Evolutionary conservation across 208 protist species (phyloP), one percentile per base, ranked within the genome.

Genomic region (Trypanosoma lewisi): DNA sequence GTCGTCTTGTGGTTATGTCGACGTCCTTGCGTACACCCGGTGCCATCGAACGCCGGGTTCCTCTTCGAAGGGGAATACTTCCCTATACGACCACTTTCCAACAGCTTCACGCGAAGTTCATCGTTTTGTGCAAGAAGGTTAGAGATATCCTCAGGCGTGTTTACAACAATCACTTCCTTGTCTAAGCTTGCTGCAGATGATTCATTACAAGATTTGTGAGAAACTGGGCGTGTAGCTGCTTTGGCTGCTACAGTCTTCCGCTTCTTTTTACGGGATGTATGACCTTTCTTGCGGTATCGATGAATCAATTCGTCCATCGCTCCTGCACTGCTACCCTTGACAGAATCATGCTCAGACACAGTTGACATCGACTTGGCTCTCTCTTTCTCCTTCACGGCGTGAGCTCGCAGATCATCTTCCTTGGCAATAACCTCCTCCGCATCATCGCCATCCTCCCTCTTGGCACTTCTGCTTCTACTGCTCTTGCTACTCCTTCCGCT

Each of bases 81-180:
- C 51, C 37, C 36, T 51, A 37, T 16, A 31, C 51, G 62, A 19
- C 19, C 42, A 28, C n/a, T 42, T 14, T 52, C 51, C 11, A 67
- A 51, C 30, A 72, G 12, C 42, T 60, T 23, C 21, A 66, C 30
- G 9, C 58, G 47, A 54, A 72, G 58, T 28, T 65, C 41, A 54
- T 66, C 67, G 61, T 72, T 72, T 19, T 50, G 19, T 12, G 34
- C 25, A 42, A 72, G 36, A 14, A 72, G 41, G n/a, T 72, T 50
- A 49, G 42, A 17, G 9, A 72, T 39, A 31, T 72, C 67, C 50
- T 72, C 67, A 33, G 39, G 51, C 30, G 51, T 72, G n/a, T 17
- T 52, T n/a, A 69, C 31, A 23, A 41, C 16, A 49, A 45, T 50
- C 23, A 25, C 11, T 47, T 64, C 42, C 36, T 49, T 34, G 5